These are phyloP conservation scores for Curvularia spicifera DNA, from an alignment of 2,329 filamentous ascomycete species.

Conservation along the genomic window DNA sequence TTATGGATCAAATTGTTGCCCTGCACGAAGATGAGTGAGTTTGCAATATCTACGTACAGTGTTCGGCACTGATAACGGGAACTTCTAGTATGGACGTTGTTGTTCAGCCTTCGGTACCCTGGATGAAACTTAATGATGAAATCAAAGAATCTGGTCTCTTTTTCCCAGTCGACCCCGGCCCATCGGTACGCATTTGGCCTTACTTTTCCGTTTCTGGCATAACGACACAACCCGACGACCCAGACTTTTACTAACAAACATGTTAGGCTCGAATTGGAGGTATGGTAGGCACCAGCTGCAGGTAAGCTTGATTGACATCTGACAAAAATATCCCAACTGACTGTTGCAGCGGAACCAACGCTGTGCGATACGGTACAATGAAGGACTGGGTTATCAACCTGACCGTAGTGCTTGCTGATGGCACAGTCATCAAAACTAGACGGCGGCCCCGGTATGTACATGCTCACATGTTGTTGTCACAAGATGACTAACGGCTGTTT, in stretches of 20 bases:
- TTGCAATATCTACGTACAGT: neutral
- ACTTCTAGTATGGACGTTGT: constrained; percentile 76
- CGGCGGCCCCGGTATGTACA: constrained; percentile 65
- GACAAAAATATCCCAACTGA: constrained; percentile 20
- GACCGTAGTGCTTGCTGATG: constrained; percentile 80
- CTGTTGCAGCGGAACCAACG: constrained; percentile 71
- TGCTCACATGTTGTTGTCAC: constrained; percentile 10
- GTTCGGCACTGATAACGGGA: constrained; percentile 26
- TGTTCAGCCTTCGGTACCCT: constrained; percentile 89
- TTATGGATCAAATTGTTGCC: constrained; percentile 82
- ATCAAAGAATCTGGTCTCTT: constrained; percentile 79
- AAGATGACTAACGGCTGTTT: neutral
- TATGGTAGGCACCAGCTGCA: constrained; percentile 78
- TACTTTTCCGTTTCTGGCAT: neutral
- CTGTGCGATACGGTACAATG: constrained; percentile 83
- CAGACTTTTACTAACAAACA: constrained; percentile 27
- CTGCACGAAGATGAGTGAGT: constrained; percentile 76
- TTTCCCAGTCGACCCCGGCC: constrained; percentile 88
- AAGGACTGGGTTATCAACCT: constrained; percentile 87
- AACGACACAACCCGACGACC: constrained; percentile 19
- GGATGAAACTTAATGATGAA: constrained; percentile 84
- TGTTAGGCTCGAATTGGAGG: constrained; percentile 74
- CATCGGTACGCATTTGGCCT: constrained; percentile 48
- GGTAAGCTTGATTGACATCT: constrained; percentile 25
- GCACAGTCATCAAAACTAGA: constrained; percentile 78